Evolutionary conservation across 495 filamentous ascomycete species (phyloP), one percentile per base, ranked within the genome.

Genomic region (Aspergillus taichungensis): DNA sequence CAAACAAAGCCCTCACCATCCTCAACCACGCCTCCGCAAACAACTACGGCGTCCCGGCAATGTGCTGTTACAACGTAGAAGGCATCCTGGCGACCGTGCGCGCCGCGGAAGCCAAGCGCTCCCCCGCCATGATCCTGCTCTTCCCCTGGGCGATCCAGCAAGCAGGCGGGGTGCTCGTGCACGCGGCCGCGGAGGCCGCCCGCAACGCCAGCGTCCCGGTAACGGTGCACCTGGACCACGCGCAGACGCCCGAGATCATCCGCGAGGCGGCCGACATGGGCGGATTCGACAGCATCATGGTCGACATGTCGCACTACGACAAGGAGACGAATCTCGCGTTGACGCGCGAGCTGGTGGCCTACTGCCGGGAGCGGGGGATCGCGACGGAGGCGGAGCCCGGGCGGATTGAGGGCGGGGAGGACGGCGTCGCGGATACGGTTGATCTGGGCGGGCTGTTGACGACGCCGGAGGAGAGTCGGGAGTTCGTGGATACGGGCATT

Each of bases 31-130:
- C 85, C 45, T 71, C 74, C 43, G 61, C 69, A 11, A 75, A 77
- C 54, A 71, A 80, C 18, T 88, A 87, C 64, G 84, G 75, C 52
- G 73, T 89, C 13, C 78, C 84, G 1, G 83, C 77, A 49, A 84
- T 87, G 78, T 87, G 82, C 68, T 84, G 78, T 72, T 94, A 94
- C 78, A 90, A 90, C 71, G 74, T 88, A 57, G 85, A 90, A 69
- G 80, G 80, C 54, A 84, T 90, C 62, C 76, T 89, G 38, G 87
- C 85, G 18, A 81, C 81, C 1, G 81, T 94, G 44, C 78, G 75
- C 52, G 87, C 86, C 5, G 87, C 87, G 44, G 84, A 88, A 65
- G 71, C 75, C 28, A 83, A 85, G 40, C 66, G 68, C 43, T 86
- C 84, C 0, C 84, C 87, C 0, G 79, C 83, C 46, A 87, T 88